Evolutionary conservation across 768 basidiomycete genomes (phyloP).

Genomic region (Tulasnella sp.): DNA sequence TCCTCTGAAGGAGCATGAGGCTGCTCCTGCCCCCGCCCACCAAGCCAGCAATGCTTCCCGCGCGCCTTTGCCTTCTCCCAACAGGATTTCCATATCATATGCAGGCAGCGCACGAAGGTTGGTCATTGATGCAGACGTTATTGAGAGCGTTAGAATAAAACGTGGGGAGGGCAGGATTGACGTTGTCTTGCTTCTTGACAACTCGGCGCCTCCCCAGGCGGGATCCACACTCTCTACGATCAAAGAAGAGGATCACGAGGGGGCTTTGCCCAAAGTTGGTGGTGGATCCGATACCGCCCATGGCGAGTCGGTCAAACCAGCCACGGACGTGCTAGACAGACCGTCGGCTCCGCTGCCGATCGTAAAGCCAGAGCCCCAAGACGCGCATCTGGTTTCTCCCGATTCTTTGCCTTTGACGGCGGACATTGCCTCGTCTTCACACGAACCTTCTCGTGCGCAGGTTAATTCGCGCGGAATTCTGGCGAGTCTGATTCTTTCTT

Average conservation of each 20-base stretch:
- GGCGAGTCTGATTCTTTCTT: conserved; percentile 39
- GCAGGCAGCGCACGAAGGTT: conserved; percentile 80
- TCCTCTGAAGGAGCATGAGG: conserved; percentile 6
- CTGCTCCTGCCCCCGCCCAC: conserved; percentile 6
- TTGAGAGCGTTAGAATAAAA: conserved; percentile 71
- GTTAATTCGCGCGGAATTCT: conserved; percentile 56
- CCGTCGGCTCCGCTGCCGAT: conserved; percentile 19
- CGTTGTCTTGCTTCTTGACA: conserved; percentile 40
- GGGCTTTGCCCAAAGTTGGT: neutral
- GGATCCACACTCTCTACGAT: neutral
- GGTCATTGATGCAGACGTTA: conserved; percentile 81
- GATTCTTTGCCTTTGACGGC: neutral
- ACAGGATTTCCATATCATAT: conserved; percentile 83
- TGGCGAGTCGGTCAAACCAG: neutral
- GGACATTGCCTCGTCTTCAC: neutral
- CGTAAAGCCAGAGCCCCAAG: neutral
- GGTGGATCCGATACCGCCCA: neutral
- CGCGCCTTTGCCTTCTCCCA: conserved; percentile 20
- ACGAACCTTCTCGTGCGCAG: neutral
- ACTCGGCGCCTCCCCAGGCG: neutral
- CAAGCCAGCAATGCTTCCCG: conserved; percentile 13
- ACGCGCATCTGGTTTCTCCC: neutral
- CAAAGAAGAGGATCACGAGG: neutral
- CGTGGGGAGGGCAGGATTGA: conserved; percentile 82
- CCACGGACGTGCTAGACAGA: conserved; percentile 33